Percentiles rank a stretch among this genome's conserved stretches.
These are phyloP conservation scores for Verbascum thapsus DNA, from an alignment of 257 asterid species.

Conservation along the genomic window DNA sequence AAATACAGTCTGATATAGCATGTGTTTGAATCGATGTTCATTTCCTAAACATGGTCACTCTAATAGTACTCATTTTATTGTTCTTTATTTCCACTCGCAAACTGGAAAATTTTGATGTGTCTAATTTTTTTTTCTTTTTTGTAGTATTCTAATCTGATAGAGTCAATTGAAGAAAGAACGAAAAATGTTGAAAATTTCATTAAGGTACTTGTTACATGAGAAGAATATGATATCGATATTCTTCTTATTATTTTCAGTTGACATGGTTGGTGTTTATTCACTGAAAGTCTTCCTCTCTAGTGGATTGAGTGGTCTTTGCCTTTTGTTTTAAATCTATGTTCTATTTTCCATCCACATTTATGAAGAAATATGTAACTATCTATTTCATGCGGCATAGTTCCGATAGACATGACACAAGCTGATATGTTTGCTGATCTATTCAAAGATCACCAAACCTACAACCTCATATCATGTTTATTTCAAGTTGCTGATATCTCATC, in stretches of 20 bases:
- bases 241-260: background rate
- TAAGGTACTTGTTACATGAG: conserved; percentile 48
- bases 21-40: background rate
- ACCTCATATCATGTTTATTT: conserved; percentile 12
- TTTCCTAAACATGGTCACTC: conserved; percentile 5
- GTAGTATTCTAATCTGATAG: conserved; percentile 75
- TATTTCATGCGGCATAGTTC: background rate
- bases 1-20: background rate
- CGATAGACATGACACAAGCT: background rate
- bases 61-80: background rate
- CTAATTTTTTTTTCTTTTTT: conserved; percentile 21
- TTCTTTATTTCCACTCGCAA: conserved; percentile 16
- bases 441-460: background rate
- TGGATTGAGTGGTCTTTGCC: conserved; percentile 19
- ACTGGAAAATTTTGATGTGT: conserved; percentile 14
- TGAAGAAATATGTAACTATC: conserved; percentile 2
- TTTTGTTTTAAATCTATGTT: conserved; percentile 5
- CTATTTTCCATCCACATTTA: conserved; percentile 17
- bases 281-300: background rate
- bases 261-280: conserved; percentile 7
- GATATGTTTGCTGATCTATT: conserved; percentile 16
- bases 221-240: conserved; percentile 19
- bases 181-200: conserved; percentile 70
- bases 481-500: conserved; percentile 25
- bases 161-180: conserved; percentile 73